Evolutionary conservation across 2,329 filamentous ascomycete species (phyloP), one percentile per base, ranked within the genome.

Genomic region (Ophiostoma ips): DNA sequence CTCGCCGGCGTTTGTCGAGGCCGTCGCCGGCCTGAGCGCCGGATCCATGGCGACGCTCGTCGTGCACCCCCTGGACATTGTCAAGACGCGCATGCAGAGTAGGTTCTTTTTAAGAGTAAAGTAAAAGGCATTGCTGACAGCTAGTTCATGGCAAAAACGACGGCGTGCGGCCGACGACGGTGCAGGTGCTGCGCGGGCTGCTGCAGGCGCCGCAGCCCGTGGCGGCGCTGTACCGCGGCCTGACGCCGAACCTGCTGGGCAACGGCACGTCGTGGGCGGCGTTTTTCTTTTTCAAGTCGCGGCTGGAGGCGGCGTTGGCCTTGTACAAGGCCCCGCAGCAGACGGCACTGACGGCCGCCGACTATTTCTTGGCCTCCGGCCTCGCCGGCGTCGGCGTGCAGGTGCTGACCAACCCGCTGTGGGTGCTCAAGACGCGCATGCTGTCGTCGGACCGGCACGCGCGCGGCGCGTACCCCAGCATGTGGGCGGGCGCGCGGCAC

Each of bases 351-450:
- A 67, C 72, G 3, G 76, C 79, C 6, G 71, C 71, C 24, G 87
- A 95, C 65, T 95, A 89, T 68, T 90, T 95, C 63, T 60, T 83
- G 44, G 79, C 88, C 4, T 89, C 85, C 33, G 84, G 71, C n/a
- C 61, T 73, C 28, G 70, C 75, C 56, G 89, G 90, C 30, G 71
- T 83, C 16, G 65, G 86, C 37, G 94, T 88, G 2, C 84, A 89
- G 40, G 68, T 86, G 30, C 73, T 90, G 56, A 96, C 92, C 30
- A 96, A 96, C 63, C 92, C 92, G 2, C 82, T 98, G 59, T 98
- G 92, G 92, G 92, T 98, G 3, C 80, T 98, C 64, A 96, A 96
- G 71, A 96, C 90, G 9, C 84, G 92, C 55, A 96, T 98, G 88
- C 72, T 96, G 21, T 87, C 88, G 30, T 89, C 86, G 4, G 86